Evolutionary conservation across 129 eudicot species (phyloP), one percentile per base, ranked within the genome.

Genomic region (Apium graveolens): DNA sequence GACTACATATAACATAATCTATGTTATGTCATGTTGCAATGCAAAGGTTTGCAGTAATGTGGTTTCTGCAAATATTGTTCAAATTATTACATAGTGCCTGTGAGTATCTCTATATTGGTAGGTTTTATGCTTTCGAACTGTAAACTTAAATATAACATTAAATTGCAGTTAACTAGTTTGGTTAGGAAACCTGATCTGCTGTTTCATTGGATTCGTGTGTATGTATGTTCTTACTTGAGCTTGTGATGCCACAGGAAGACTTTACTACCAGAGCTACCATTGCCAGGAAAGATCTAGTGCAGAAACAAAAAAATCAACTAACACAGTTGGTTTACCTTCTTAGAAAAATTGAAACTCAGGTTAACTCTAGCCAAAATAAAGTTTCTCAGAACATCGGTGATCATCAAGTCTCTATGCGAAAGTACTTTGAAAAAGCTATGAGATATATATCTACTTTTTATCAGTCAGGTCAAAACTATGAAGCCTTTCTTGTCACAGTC

Each of bases 281-380:
- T 49, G 89, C 86, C 43, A 85, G 92, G 85, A 86, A 87, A 73
- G 94, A 91, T 81, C 83, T 91, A n/a, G 32, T 86, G 29, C 81
- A 83, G 49, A 86, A 84, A 85, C 96, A 89, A 84, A 86, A 79
- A 74, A 46, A 60, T 57, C 92, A 89, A 81, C 86, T 91, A 37
- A 78, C 80, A 20, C 90, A 91, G 74, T 70, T 91, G 55, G 62
- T 89, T 48, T 81, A 83, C 81, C 83, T 87, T 80, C 92, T 91
- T 21, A 85, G 75, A 81, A 84, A 87, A 80, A 88, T 89, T 34
- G 90, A 91, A 72, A 73, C 76, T 66, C 82, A 89, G 41, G 89
- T 87, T 70, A 89, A 87, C 78, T 84, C 87, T 26, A 92, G 91
- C 86, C 86, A 88, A 76, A 83, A 80, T 57, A 75, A 73, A 83